Evolutionary conservation across 2,329 filamentous ascomycete genomes (phyloP), one percentile per base, ranked within the genome.

Genomic region (Tympanopsis confertula): DNA sequence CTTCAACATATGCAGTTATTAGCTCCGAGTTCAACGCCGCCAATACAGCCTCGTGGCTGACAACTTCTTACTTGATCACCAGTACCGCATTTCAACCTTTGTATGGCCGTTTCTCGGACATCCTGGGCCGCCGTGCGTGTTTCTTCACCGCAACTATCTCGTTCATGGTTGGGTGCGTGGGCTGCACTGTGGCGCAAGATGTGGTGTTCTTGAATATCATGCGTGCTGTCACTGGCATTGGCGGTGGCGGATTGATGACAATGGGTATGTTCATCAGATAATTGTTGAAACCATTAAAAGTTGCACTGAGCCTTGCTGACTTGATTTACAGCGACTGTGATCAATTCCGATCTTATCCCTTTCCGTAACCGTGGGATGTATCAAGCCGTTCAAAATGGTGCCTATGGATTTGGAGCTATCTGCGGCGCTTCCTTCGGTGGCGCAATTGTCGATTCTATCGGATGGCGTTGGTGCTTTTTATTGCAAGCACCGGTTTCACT

Each of bases 11-110:
- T 50, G 78, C 78, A 3, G 74, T 82, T 38, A 84, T 86, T 45
- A 81, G 78, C 35, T 84, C 79, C n/a, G 72, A 83, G 46, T 86
- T 86, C 50, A 65, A 74, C 44, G 72, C 80, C 3, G 78, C 79
- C 10, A 84, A 86, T 49, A 74, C 75, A 10, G 80, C 82, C 1
- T 84, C 80, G 0, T 86, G 82, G 82, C 60, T 86, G 17, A 82
- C 79, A 1, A 86, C 81, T 0, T 74, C 78, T 1, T 86, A 85
- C 48, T 64, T 86, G 17, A 63, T 86, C 40, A 84, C 80, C 0
- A 78, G 71, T 4, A 84, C 81, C 1, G 78, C 79, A 2, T 80
- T 85, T 38, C 77, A 85, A 50, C 81, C 81, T 1, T 63, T 86
- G 1, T 83, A 82, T 47, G 81, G 80, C 1, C 71, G 81, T 1